Evolutionary conservation across 1,139 yeast species (phyloP).

Genomic region (Lizanozyma gosingica): DNA sequence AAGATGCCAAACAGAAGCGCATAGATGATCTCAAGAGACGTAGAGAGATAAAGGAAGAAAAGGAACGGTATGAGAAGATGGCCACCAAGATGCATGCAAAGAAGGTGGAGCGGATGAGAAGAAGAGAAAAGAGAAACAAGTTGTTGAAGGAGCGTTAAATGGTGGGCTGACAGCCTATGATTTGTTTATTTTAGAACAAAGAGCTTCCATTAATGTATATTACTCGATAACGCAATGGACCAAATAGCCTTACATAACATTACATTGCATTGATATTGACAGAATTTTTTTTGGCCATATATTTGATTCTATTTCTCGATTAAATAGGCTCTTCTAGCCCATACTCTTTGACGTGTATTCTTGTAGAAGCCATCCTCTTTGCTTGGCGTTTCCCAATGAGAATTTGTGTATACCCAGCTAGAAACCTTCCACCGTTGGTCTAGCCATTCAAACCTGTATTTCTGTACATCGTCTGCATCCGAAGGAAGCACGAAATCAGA

Average conservation of each 20-base stretch:
- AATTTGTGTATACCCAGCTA: neutral
- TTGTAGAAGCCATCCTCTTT: neutral
- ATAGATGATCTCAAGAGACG: conserved; percentile 52
- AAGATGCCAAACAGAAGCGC: conserved; percentile 38
- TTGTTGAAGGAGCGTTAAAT: conserved; percentile 57
- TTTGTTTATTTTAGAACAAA: neutral
- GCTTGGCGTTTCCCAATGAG: neutral
- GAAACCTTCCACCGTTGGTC: neutral
- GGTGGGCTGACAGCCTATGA: neutral
- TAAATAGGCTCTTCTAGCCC: neutral
- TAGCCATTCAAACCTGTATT: neutral
- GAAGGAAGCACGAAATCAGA: neutral
- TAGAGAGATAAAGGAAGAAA: conserved; percentile 62
- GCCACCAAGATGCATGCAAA: conserved; percentile 72
- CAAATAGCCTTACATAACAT: too few relatives aligned
- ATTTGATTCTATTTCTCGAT: neutral
- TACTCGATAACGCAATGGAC: too few relatives aligned
- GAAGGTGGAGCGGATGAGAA: conserved; percentile 70
- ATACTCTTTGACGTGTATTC: neutral
- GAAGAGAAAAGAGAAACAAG: conserved; percentile 77
- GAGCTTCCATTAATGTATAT: neutral
- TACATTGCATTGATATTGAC: too few relatives aligned
- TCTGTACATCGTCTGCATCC: neutral
- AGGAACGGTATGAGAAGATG: conserved; percentile 61
- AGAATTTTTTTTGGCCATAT: too few relatives aligned